Evolutionary conservation across 257 asterid species (phyloP), one percentile per base, ranked within the genome.

Genomic region (Nicotiana obtusifolia): DNA sequence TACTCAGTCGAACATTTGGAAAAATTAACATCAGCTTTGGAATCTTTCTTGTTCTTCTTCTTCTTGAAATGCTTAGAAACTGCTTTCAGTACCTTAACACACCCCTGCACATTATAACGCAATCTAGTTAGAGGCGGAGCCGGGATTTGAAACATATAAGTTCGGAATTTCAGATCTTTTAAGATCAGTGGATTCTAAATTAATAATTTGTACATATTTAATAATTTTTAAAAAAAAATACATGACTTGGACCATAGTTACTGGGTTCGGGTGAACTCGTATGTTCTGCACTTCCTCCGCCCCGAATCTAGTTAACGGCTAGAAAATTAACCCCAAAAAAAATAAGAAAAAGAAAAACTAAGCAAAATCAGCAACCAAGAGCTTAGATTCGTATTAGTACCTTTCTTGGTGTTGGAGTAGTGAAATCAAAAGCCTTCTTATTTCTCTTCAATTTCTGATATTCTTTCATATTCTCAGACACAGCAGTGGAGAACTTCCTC

Each of bases 31-130:
- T 44, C 78, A 44, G 35, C 60, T 71, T 6, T 14, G 0, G 37
- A 71, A 44, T 71, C 37, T 71, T 6, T 71, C 59, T 71, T 71
- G 35, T 77, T 86, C 69, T 52, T 89, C 87, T 84, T 90, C 90
- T 89, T 92, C 92, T 94, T 94, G 92, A 94, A 90, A 64, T 89
- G 90, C 83, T 91, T 90, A 2, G 91, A 84, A 20, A 95, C 98
- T 24, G 92, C 97, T 85, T 88, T 92, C 84, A 92, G 83, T 84
- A 90, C 88, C 87, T 89, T 91, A 78, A 75, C 88, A 94, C 94
- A 94, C 80, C 89, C 92, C 93, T 92, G 83, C 73, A 69, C 69
- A 62, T 28, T 53, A n/a, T 3, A 24, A 44, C 59, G 41, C 11
- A 5, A 26, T 10, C n/a, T 31, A 22, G 0, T 28, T 26, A 11